Conservation (phyloP, 305 asterid species). For the Ajuga reptans region DNA sequence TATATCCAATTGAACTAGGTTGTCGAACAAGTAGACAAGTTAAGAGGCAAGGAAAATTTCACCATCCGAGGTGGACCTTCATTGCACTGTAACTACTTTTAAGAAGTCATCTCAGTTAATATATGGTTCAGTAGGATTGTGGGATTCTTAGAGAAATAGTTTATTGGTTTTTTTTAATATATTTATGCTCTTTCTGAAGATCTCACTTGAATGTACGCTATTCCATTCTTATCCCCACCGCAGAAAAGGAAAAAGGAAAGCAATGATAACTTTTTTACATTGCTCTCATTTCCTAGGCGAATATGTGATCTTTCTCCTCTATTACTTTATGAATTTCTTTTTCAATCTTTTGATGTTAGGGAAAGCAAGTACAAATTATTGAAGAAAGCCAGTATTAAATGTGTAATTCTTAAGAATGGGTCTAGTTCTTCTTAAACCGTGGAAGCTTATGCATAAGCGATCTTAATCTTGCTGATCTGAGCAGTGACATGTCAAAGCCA, state of each 20-base stretch:
- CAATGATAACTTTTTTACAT: background rate
- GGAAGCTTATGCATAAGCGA: too few relatives aligned
- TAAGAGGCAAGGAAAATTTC: background rate
- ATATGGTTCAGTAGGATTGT: background rate
- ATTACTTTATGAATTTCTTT: background rate
- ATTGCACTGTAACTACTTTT: background rate
- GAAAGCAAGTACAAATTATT: background rate
- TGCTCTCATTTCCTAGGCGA: background rate
- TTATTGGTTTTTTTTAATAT: background rate
- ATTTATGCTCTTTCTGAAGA: background rate
- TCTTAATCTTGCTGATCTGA: slow-evolving; percentile 1
- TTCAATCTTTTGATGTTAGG: background rate
- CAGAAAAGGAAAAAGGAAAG: background rate
- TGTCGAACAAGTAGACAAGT: background rate
- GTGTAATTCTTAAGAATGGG: background rate
- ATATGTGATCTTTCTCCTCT: background rate
- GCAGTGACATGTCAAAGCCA: background rate
- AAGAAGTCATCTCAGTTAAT: too few relatives aligned
- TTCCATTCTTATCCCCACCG: background rate
- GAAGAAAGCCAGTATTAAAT: background rate
- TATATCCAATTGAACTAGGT: slow-evolving; percentile 12
- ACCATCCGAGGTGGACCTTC: slow-evolving; percentile 7
- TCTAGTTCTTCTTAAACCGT: background rate
- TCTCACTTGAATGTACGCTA: background rate
- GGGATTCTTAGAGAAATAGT: background rate